Evolutionary conservation across 1,284 basidiomycete species (phyloP), one percentile per base, ranked within the genome.

Genomic region (Tremellales sp.): DNA sequence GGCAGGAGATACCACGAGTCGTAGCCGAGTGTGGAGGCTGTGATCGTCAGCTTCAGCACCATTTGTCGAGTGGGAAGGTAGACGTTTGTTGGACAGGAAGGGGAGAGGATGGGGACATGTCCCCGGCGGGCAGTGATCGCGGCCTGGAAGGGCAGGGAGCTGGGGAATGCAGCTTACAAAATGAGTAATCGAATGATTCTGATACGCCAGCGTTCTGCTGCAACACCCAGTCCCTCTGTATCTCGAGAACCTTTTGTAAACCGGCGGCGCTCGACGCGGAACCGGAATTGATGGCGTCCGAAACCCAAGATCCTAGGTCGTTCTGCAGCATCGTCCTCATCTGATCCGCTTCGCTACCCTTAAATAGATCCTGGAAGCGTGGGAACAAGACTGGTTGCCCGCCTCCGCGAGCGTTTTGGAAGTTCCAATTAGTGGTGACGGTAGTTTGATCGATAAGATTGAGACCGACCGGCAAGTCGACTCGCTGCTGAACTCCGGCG

Each of bases 361-460:
- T 36, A 33, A 63, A 51, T 1, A 68, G 13, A 42, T 68, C 63
- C 54, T 57, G 46, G 56, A 75, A 67, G 17, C 69, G 47, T 45
- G 71, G 53, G 58, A 60, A 54, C 23, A 54, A 23, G 51, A 65
- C 43, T 46, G 60, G 39, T 61, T 72, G 42, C 19, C 58, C 52
- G 49, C 65, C 55, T 0, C 54, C 49, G 13, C 45, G 39, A 15
- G 43, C 40, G 22, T 48, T 52, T 46, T 39, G 54, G 56, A 61
- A 49, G 31, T 40, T 19, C 55, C 54, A 54, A 51, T 61, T 54
- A 40, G 64, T 58, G 33, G 67, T 63, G 0, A 61, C 65, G 27
- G 70, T 72, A 5, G 68, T 70, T 55, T 77, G 76, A 46, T 77
- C 75, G 47, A 72, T 71, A 19, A 75, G 53, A 52, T 76, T 74